phyloP scores from a whole-genome alignment of 2,329 filamentous ascomycete genomes.

The Penicillium hordei region DNA sequence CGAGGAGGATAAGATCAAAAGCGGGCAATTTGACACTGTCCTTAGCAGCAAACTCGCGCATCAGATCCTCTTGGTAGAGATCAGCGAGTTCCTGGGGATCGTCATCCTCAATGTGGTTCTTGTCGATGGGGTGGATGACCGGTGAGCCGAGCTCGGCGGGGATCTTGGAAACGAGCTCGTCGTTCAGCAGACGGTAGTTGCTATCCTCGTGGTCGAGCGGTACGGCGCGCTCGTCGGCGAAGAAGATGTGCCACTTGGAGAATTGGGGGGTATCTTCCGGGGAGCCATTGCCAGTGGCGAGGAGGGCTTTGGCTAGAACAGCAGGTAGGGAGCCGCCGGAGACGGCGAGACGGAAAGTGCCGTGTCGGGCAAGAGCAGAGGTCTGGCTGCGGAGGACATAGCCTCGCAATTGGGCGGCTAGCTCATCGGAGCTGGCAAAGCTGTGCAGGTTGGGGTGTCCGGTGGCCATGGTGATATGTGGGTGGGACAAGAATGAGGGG shows the following conservation, averaged over 20 bases:
- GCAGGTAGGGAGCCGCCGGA: slow-evolving; percentile 92
- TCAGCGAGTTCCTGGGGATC: slow-evolving; percentile 92
- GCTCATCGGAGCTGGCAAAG: slow-evolving; percentile 67
- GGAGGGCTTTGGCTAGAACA: slow-evolving; percentile 79
- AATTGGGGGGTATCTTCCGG: slow-evolving; percentile 69
- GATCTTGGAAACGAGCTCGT: slow-evolving; percentile 85
- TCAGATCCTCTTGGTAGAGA: slow-evolving; percentile 85
- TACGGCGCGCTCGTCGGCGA: slow-evolving; percentile 94
- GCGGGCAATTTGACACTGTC: slow-evolving; percentile 93
- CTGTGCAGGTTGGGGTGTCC: slow-evolving; percentile 68
- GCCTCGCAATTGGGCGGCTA: slow-evolving; percentile 74
- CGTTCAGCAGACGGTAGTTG: slow-evolving; percentile 87
- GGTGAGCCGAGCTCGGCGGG: slow-evolving; percentile 66
- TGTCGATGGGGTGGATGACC: slow-evolving; percentile 76
- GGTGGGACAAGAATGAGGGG: slow-evolving; percentile 9
- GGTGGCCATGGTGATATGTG: slow-evolving; percentile 35
- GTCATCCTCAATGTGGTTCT: slow-evolving; percentile 64
- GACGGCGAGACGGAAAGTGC: slow-evolving; percentile 84
- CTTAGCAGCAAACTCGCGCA: slow-evolving; percentile 80
- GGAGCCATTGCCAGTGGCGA: slow-evolving; percentile 55
- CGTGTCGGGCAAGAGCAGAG: slow-evolving; percentile 75
- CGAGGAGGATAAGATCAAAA: slow-evolving; percentile 90
- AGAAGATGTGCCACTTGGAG: slow-evolving; percentile 95
- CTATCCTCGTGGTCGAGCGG: slow-evolving; percentile 89
- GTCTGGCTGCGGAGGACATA: slow-evolving; percentile 83